Conservation (phyloP, 2,329 filamentous ascomycete genomes). For the Didymella segeticola region DNA sequence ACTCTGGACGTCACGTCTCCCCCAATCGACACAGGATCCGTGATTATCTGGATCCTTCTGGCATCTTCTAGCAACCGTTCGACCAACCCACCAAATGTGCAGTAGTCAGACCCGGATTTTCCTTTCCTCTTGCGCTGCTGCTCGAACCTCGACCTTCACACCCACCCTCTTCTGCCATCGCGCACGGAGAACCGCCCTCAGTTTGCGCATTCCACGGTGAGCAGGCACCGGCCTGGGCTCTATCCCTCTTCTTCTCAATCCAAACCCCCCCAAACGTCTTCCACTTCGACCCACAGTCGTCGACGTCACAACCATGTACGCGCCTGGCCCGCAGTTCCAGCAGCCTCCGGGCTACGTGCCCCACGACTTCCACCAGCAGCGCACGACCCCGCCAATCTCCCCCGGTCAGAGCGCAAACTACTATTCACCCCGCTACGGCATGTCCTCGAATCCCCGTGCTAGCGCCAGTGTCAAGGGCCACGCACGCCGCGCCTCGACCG, state of each 20-base stretch:
- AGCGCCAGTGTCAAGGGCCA: conserved; percentile 58
- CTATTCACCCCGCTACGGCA: conserved; percentile 61
- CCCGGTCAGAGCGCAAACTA: conserved; percentile 57
- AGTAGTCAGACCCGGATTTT: conserved; percentile 41
- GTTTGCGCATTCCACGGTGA: conserved; percentile 45
- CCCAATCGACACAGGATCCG: conserved; percentile 24
- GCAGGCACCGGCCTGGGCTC: conserved; percentile 41
- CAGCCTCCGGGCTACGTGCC: conserved; percentile 48
- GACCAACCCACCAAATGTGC: conserved; percentile 43
- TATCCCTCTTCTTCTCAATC: conserved; percentile 19
- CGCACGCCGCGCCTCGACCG: conserved; percentile 63
- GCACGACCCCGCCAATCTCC: conserved; percentile 52
- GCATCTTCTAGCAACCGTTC: conserved; percentile 29
- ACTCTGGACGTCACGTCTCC: conserved; percentile 31
- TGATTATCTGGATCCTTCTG: conserved; percentile 46
- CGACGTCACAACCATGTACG: conserved; percentile 34
- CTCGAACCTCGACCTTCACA: conserved; percentile 35
- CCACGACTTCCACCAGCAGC: conserved; percentile 44
- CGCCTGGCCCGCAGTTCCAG: conserved; percentile 42
- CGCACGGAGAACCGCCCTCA: conserved; percentile 33
- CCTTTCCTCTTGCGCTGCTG: conserved; percentile 41
- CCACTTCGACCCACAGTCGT: background rate
- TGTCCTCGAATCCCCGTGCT: conserved; percentile 53
- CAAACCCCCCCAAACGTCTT: conserved; percentile 9
- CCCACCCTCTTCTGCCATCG: conserved; percentile 26